phyloP scores from a whole-genome alignment of 306 rosid species.

The Cajanus cajan region DNA sequence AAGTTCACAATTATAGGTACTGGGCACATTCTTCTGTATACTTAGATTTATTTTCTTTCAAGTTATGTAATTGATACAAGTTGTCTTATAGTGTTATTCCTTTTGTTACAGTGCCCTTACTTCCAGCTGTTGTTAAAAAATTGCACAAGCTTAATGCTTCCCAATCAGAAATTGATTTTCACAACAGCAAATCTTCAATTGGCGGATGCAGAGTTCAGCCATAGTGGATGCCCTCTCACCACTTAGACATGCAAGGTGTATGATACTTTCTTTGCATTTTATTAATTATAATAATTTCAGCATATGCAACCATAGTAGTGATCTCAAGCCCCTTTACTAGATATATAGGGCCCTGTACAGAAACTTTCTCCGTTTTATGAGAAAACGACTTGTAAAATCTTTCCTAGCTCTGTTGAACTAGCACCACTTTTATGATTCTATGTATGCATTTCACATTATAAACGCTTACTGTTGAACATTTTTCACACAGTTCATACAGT shows the following conservation, averaged over 20 bases:
- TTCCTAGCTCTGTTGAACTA: not conserved
- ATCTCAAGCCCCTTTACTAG: slow-evolving; percentile 15
- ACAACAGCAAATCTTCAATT: not conserved
- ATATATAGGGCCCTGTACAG: not conserved
- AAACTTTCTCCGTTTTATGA: not conserved
- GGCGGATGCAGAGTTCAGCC: slow-evolving; percentile 34
- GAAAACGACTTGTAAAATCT: not conserved
- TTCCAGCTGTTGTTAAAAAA: slow-evolving; percentile 2
- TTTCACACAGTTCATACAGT: not conserved
- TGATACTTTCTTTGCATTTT: slow-evolving; percentile 19
- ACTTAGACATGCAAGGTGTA: slow-evolving; percentile 37
- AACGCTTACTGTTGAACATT: not conserved
- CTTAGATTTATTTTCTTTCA: not conserved
- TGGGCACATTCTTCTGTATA: slow-evolving; percentile 4
- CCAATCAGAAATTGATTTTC: not conserved
- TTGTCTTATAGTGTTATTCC: slow-evolving; percentile 17
- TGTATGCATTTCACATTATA: not conserved
- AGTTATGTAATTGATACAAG: slow-evolving; percentile 12
- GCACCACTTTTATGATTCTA: not conserved
- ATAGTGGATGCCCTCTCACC: slow-evolving; percentile 19
- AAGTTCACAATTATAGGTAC: slow-evolving; percentile 12
- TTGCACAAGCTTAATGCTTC: slow-evolving; percentile 25
- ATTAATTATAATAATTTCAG: slow-evolving; percentile 17
- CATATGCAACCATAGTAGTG: not conserved
- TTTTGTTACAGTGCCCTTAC: slow-evolving; percentile 23